Conservation (phyloP, 2,329 filamentous ascomycete genomes). For the Colletotrichum navitas region DNA sequence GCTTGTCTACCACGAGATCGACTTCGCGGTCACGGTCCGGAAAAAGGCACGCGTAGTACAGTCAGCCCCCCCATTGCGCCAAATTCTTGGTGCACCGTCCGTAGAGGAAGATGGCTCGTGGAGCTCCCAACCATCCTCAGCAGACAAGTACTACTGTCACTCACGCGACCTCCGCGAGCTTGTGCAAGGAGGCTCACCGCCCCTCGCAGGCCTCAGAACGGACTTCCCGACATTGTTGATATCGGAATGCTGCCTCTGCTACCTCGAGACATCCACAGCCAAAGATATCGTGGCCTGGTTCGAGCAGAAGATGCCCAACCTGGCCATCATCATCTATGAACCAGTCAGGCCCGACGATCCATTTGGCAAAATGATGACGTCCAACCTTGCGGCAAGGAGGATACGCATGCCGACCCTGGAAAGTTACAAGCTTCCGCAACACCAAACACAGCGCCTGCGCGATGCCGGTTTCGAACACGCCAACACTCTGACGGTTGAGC, state of each 20-base stretch:
- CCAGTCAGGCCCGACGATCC: constrained; percentile 86
- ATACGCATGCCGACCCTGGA: constrained; percentile 88
- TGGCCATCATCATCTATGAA: constrained; percentile 84
- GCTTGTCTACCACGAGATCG: constrained; percentile 90
- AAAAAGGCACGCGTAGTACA: constrained; percentile 72
- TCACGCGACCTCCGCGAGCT: constrained; percentile 79
- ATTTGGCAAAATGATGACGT: constrained; percentile 92
- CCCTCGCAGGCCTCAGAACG: constrained; percentile 58
- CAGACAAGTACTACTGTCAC: constrained; percentile 67
- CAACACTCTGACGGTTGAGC: constrained; percentile 60
- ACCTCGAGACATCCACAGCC: constrained; percentile 77
- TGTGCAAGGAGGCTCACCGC: constrained; percentile 45
- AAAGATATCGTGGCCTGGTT: constrained; percentile 75
- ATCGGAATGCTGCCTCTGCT: constrained; percentile 96
- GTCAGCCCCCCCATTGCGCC: constrained; percentile 58
- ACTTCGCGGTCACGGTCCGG: constrained; percentile 82
- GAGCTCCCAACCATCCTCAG: constrained; percentile 55
- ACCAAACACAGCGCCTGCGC: constrained; percentile 76
- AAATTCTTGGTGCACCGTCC: constrained; percentile 54
- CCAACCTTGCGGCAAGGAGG: constrained; percentile 84
- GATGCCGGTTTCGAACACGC: constrained; percentile 72
- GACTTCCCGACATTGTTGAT: constrained; percentile 84
- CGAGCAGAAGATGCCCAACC: constrained; percentile 59
- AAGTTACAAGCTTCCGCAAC: constrained; percentile 74
- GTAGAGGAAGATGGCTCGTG: constrained; percentile 54